These are phyloP conservation scores for Paratinospora sagittata DNA, from an alignment of 164 flowering plant species.

Conservation along the genomic window DNA sequence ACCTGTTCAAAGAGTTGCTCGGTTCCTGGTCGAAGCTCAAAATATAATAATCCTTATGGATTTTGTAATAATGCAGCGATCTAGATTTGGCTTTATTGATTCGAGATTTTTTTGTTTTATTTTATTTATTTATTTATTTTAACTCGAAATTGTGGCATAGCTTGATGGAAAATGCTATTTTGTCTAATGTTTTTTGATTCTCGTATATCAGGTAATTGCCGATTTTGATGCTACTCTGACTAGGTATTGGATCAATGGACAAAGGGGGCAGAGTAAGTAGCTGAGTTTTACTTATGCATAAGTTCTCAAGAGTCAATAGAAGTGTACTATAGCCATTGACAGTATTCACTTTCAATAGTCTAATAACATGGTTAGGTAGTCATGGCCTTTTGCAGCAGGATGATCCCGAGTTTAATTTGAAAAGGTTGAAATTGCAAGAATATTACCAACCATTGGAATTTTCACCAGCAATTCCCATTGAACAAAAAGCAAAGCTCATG, in stretches of 20 bases:
- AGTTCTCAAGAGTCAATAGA: background rate
- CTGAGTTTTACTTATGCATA: background rate
- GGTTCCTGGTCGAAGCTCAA: background rate
- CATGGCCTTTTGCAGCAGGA: conserved; percentile 82
- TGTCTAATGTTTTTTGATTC: background rate
- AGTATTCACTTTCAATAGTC: conserved; percentile 4
- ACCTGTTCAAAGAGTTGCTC: too few relatives aligned
- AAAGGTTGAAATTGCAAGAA: conserved; percentile 62
- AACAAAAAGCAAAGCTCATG: conserved; percentile 91
- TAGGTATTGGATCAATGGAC: conserved; percentile 66
- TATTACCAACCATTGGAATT: conserved; percentile 87
- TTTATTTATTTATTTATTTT: background rate
- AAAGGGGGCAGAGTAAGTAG: conserved; percentile 78
- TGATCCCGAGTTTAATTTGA: conserved; percentile 72
- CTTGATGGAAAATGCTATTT: background rate
- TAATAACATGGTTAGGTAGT: conserved; percentile 51
- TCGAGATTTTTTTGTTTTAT: background rate
- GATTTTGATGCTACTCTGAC: conserved; percentile 95
- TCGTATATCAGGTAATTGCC: conserved; percentile 60
- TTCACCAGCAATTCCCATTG: conserved; percentile 66
- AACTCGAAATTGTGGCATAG: background rate
- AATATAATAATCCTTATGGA: background rate
- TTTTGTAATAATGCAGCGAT: background rate
- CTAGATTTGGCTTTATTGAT: background rate
- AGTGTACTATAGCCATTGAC: background rate